Evolutionary conservation across 441 rosid species (phyloP), one percentile per base, ranked within the genome.

Genomic region (Erodium trifolium): DNA sequence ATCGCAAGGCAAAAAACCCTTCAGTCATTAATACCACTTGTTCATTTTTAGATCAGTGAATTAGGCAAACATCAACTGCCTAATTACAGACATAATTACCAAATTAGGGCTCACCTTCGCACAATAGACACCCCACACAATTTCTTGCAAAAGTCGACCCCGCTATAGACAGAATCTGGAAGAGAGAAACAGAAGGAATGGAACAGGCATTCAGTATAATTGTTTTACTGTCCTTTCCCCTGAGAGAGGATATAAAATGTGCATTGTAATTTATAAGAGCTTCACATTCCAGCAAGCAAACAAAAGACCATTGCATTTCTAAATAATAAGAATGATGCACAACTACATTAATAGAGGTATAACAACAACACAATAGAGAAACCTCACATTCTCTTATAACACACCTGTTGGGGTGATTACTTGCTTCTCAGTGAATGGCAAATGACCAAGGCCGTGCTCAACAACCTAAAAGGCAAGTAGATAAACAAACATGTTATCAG

Each of bases 131-230:
- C 96, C 68, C 99, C 99, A 77, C 99, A 93, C 66, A 93, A 72
- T 77, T 93, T 93, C 87, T 93, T 91, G 88, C 99, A 93, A 81
- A 93, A 93, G 79, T 91, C 96, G 78, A 93, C 99, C 65, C 97
- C 97, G 45, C 86, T 86, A 77, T 93, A 93, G 65, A 85, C 73
- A 1, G 97, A 87, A 45, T 86, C 96, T 89, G 88, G 70, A 79
- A 75, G 17, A 78, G 59, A 39, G 71, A 57, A 72, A 65, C 71
- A 60, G 4, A 51, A 13, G 73, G 35, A 47, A 65, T 71, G 27
- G 67, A 70, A 19, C 57, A 60, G 60, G 65, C 41, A 39, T 55
- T 6, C 23, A 16, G 27, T n/a, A 1, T 8, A 55, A 55, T 23
- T 55, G 62, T 55, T 53, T 3, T 14, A 14, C 60, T 14, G 18